phyloP scores from a whole-genome alignment of 441 rosid species.

The Erodium texanum region DNA sequence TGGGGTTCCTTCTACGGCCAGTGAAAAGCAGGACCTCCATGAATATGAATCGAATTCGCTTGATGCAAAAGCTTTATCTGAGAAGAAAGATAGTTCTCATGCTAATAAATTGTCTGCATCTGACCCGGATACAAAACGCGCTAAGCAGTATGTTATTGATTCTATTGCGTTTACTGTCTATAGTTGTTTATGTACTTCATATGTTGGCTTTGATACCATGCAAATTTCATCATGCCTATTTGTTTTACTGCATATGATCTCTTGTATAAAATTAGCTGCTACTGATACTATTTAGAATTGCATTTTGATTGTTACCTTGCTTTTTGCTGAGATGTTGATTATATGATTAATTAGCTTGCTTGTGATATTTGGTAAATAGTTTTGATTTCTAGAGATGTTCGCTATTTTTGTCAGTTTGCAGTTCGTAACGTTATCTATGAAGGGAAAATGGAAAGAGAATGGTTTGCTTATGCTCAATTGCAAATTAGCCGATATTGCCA shows the following conservation, averaged over 20 bases:
- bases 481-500: neutral
- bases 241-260: neutral
- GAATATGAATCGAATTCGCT: slow-evolving; percentile 42
- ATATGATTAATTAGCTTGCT: neutral
- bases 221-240: neutral
- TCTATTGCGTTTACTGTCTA: slow-evolving; percentile 6
- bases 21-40: slow-evolving; percentile 47
- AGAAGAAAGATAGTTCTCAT: slow-evolving; percentile 45
- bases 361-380: slow-evolving; percentile 3
- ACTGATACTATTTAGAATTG: neutral
- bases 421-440: neutral
- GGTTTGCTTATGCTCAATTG: neutral
- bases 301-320: neutral
- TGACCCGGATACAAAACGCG: slow-evolving; percentile 87
- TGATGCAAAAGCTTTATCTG: slow-evolving; percentile 51
- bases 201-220: neutral
- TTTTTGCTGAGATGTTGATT: neutral
- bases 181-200: neutral
- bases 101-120: slow-evolving; percentile 52
- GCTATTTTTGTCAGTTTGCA: neutral
- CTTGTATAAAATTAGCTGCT: neutral
- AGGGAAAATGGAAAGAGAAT: neutral
- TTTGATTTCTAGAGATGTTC: neutral
- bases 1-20: slow-evolving; percentile 30
- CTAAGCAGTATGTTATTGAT: slow-evolving; percentile 77